phyloP scores from a whole-genome alignment of 805 yeast genomes.

The Kluyveromyces lactis region DNA sequence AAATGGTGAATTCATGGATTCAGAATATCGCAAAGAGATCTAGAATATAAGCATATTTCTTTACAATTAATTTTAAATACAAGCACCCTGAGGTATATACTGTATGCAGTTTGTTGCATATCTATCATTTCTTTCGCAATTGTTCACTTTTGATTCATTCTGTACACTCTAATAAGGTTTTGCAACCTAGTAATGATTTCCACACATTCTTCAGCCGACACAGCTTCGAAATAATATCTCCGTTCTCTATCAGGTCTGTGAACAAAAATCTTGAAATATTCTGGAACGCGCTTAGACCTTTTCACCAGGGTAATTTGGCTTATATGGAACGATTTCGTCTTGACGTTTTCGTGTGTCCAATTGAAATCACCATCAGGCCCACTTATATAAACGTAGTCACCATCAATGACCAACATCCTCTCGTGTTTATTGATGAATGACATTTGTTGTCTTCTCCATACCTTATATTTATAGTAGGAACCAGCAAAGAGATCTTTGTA shows the following conservation, averaged over 20 bases:
- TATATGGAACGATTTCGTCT: constrained; percentile 81
- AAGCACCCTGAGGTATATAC: too few relatives aligned
- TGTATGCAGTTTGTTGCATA: too few relatives aligned
- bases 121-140: not conserved
- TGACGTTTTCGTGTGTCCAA: constrained; percentile 59
- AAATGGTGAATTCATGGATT: constrained; percentile 71
- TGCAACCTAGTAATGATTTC: constrained; percentile 71
- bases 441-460: constrained; percentile 83
- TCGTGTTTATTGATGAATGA: constrained; percentile 70
- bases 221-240: constrained; percentile 82
- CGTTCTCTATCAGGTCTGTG: constrained; percentile 62
- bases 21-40: constrained; percentile 31
- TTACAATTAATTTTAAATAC: too few relatives aligned
- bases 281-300: constrained; percentile 66
- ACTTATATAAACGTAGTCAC: constrained; percentile 83
- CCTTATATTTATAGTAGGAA: constrained; percentile 75
- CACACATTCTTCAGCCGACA: constrained; percentile 46
- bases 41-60: constrained; percentile 15
- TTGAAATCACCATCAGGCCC: constrained; percentile 70
- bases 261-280: constrained; percentile 74
- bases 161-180: constrained; percentile 48
- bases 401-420: constrained; percentile 80
- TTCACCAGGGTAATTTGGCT: constrained; percentile 68
- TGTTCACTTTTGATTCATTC: constrained; percentile 29
- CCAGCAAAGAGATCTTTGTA: constrained; percentile 33